Evolutionary conservation across 805 yeast genomes (phyloP).

Genomic region (Isabelozyma rhagii): DNA sequence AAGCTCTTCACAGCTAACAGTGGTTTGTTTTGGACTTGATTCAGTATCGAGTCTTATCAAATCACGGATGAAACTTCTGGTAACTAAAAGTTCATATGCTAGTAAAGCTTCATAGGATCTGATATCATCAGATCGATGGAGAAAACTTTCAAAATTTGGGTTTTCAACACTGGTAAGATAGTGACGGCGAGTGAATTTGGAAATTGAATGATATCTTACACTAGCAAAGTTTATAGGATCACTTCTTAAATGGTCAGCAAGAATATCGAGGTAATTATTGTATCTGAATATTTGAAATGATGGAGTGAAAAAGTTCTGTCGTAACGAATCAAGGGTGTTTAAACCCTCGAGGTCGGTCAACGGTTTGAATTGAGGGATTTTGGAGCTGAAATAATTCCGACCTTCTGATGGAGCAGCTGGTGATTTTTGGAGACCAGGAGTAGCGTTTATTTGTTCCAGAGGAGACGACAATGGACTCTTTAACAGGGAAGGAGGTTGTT

Average conservation of each 20-base stretch:
- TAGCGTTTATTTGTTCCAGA: not conserved
- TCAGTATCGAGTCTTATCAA: conserved; percentile 12
- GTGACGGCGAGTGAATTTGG: conserved; percentile 24
- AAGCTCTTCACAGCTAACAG: conserved; percentile 29
- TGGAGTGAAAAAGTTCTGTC: conserved; percentile 20
- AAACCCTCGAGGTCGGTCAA: conserved; percentile 19
- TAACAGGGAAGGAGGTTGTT: not conserved
- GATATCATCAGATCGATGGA: conserved; percentile 12
- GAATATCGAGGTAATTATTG: conserved; percentile 26
- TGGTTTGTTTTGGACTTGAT: conserved; percentile 1
- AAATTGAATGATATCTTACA: conserved; percentile 27
- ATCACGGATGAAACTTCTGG: conserved; percentile 24
- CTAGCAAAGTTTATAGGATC: conserved; percentile 40
- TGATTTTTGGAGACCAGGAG: not conserved
- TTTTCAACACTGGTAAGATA: conserved; percentile 5
- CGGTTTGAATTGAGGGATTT: conserved; percentile 15
- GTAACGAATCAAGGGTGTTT: conserved; percentile 22
- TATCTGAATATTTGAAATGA: conserved; percentile 27
- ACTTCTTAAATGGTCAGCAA: conserved; percentile 26
- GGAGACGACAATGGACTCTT: not conserved
- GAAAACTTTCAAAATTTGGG: conserved; percentile 1
- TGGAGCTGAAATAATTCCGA: not conserved
- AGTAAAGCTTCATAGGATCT: conserved; percentile 27
- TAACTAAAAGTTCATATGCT: conserved; percentile 24
- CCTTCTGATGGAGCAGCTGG: not conserved